Evolutionary conservation across 1,284 basidiomycete genomes (phyloP), one percentile per base, ranked within the genome.

Genomic region (Trichosporon asahii): DNA sequence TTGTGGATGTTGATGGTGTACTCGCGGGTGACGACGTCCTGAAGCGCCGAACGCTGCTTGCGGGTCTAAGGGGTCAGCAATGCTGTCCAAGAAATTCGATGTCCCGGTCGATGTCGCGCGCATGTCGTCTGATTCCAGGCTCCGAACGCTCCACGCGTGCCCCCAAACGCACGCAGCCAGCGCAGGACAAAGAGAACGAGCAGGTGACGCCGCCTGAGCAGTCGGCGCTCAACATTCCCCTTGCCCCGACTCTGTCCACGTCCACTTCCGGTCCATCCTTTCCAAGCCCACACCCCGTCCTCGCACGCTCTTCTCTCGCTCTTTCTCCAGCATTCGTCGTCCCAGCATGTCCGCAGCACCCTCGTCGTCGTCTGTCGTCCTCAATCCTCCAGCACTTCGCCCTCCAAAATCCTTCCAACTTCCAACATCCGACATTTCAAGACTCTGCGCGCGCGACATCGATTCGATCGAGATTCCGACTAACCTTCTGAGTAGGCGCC

Each of bases 1-100:
- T 95, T 97, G 90, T 96, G 94, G 67, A 97, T 86, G 86, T 96
- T 93, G 86, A 97, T 91, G 79, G 94, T 95, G 89, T 95, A 95
- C 84, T 97, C 95, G 82, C 95, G 90, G 78, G 95, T 93, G 76
- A 97, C 94, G 85, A 97, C 94, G 85, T 97, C 95, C 85, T 93
- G 89, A 83, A 97, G 92, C 73, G 94, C 94, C 73, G 93, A 94
- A 85, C 93, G 93, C 80, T 89, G 89, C 88, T 94, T 94, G 85
- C 90, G 86, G 79, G 90, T 89, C 91, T 93, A 75, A 40, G 25
- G n/a, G 23, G 70, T 73, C 37, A 73, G 72, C 57, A 31, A n/a
- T 8, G 40, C 40, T 44, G 29, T 61, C 15, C 55, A 8, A 8
- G n/a, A 31, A n/a, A n/a, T 18, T n/a, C 40, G n/a, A n/a, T 18